Base-by-base conservation (phyloP, 768 basidiomycete species). In the Mycena latifolia region DNA sequence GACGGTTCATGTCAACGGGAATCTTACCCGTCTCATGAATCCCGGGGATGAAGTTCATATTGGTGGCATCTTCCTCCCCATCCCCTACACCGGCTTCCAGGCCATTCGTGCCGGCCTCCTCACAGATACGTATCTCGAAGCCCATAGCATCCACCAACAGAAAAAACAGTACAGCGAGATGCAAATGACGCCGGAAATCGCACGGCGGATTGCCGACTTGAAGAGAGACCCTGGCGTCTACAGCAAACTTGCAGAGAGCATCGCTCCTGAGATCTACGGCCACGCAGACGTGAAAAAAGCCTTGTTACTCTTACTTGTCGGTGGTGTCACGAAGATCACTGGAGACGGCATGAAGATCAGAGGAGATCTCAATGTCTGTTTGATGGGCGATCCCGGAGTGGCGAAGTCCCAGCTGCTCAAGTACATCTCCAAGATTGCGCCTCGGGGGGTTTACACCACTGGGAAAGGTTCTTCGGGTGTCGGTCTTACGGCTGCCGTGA, bases 351-450 rank as follows among this genome's bases (percentile, higher is more conserved):
- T 99, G 95, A 98, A 94, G 79, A 99, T 99, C 75, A 89, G 98
- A 75, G 98, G 98, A 29, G 98, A 99, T 77, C 84, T 99, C 80
- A 99, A 99, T 73, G 83, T 99, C 20, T 99, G 98, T 79, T 79
- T 99, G 46, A 99, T 99, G 98, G 98, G 98, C 71, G 98, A 99
- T 78, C 98, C 98, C 56, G 98, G 98, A 89, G 97, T 99, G 55
- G 96, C 96, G 60, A 99, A 99, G 77, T 98, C 96, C 17, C 98
- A 99, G 75, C 76, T 98, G 29, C 85, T 98, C 61, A 99, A 99
- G 80, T 99, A 98, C 72, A 99, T 99, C 71, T 95, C 97, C 24
- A 99, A 99, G 77, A 92, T 99, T 70, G 98, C 98, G 2, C 98
- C 98, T 27, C 87, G 98, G 71, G 98, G 98, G 24, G 91, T 99